Conservation (phyloP, 495 filamentous ascomycete genomes). For the Articulospora tetracladia region DNA sequence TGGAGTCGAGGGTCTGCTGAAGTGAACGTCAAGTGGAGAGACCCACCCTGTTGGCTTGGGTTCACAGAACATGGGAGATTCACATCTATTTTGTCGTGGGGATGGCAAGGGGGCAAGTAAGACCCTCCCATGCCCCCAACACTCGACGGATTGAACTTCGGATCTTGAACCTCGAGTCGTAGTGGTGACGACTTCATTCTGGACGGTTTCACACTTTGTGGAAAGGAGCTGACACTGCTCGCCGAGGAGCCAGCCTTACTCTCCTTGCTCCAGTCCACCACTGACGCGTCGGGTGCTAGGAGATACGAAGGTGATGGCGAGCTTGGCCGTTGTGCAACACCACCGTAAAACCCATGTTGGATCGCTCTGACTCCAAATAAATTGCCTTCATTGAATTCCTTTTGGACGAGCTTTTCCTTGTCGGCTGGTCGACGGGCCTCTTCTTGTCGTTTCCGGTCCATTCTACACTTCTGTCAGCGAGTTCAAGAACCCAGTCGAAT, state of each 20-base stretch:
- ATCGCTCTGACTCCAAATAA: conserved; percentile 41
- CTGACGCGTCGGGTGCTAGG: background rate
- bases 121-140: conserved; percentile 13
- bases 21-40: conserved; percentile 19
- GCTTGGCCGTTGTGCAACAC: conserved; percentile 40
- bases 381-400: conserved; percentile 40
- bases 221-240: conserved; percentile 8
- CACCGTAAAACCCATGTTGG: conserved; percentile 40
- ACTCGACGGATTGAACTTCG: conserved; percentile 3
- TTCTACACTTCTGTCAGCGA: conserved; percentile 12
- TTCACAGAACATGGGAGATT: conserved; percentile 1
- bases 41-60: conserved; percentile 11
- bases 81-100: conserved; percentile 1
- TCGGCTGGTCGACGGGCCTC: conserved; percentile 27
- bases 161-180: conserved; percentile 14
- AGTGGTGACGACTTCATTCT: conserved; percentile 19
- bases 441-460: conserved; percentile 14
- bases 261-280: conserved; percentile 15
- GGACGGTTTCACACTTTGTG: too few species aligned
- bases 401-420: conserved; percentile 29
- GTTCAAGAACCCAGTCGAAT: conserved; percentile 19
- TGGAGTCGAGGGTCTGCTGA: conserved; percentile 16
- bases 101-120: conserved; percentile 17
- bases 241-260: background rate
- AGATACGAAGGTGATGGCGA: conserved; percentile 25